Evolutionary conservation across 768 basidiomycete species (phyloP), one percentile per base, ranked within the genome.

Genomic region (Suillus cothurnatus): DNA sequence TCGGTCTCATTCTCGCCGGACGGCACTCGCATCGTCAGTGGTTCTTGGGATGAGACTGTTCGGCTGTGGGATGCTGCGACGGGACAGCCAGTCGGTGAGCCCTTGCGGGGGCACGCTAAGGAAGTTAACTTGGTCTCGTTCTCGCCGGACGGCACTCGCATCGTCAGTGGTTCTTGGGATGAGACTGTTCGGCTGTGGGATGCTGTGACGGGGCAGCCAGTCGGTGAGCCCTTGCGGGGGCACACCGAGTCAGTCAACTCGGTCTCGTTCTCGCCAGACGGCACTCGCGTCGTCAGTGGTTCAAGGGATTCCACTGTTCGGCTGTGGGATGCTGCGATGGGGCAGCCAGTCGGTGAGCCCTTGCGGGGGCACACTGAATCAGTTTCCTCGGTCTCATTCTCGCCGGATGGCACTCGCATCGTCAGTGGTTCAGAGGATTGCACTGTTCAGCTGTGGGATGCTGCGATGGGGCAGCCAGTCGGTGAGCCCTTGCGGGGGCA

Each of bases 171-270:
- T 45, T 45, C 43, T 1, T 1, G 1, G 8, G 21, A 45, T 45
- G 1, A 9, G 0, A 45, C 4, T 21, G 9, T n/a, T 21, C 21
- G 21, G 43, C 43, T 45, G 21, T 45, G 43, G 43, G 43, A 45
- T 45, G 43, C 43, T 9, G 21, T 9, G 43, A 45, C 43, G 21
- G 43, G 43, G 8, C 19, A 45, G 43, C 43, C 43, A n/a, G 21
- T 45, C 4, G 43, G 43, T 45, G 43, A 11, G 21, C 43, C 43
- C 43, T 45, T 45, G 21, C 8, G 9, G 43, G 43, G 43, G 21
- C 43, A 45, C 43, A n/a, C 43, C 11, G 0, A 0, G 9, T 0
- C 1, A 1, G 21, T 45, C 11, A 0, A 0, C 0, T 45, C 43
- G 3, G 43, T n/a, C 43, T 45, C 21, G 7, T 45, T 45, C 43